Base-by-base conservation (phyloP, 305 asterid species). In the Andrographis paniculata region DNA sequence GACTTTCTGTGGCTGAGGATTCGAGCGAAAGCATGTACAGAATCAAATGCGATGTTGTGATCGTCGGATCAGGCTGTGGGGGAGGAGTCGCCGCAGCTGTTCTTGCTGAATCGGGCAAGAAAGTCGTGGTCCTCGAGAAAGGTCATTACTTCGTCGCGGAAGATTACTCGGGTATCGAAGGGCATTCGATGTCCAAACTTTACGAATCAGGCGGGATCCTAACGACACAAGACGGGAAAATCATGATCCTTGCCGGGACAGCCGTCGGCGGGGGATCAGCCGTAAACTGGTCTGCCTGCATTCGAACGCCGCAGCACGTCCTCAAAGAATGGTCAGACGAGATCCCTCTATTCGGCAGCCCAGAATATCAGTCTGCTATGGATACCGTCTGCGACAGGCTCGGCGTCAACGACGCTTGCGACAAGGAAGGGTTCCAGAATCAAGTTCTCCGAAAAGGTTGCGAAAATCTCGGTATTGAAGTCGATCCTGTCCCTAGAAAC, bases 241-340 rank as follows among this genome's bases (percentile, higher is more conserved):
- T 79, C 14, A 54, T 80, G 77, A 21, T 83, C 37, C 10, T 69
- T 58, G 91, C 96, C 0, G 98, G 98, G 48, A 65, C 84, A 37
- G 65, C 87, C 1, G 84, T 85, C 11, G 94, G 98, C 6, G 98
- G 98, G 1, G 98, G 98, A n/a, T 82, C 98, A 7, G 66, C 86
- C 2, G 38, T 89, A 48, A 89, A 89, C 50, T 89, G 96, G 98
- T 69, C 94, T 0, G 98, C 95, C 35, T 76, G 86, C 55, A 62
- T 89, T 40, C 80, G 64, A 62, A 82, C 98, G 31, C 98, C 98
- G 0, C 63, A 67, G 50, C 37, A 80, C 50, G 55, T 89, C 49
- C 87, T 85, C 35, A 60, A 66, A 31, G 96, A 89, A 51, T 89
- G 98, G 96, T 78, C 81, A 2, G 52, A 11, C 28, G 55, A 56